phyloP scores from a whole-genome alignment of 495 filamentous ascomycete species.

The Penicillium alfredii region DNA sequence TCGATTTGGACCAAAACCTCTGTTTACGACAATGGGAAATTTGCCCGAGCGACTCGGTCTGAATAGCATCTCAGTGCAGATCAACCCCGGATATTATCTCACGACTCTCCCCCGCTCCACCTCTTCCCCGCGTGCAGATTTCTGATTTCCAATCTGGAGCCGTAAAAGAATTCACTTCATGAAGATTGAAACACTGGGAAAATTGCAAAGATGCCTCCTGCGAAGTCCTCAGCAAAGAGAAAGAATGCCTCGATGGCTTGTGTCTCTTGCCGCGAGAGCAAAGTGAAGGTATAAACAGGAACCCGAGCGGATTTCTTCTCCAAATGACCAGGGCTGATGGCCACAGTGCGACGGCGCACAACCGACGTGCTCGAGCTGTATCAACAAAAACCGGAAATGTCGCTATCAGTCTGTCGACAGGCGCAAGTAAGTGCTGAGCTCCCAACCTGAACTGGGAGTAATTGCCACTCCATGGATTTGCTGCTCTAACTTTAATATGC shows the following conservation, averaged over 20 bases:
- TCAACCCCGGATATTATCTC: too few species aligned
- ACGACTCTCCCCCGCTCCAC: too few species aligned
- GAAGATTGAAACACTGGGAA: too few species aligned
- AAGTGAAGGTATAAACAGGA: too few species aligned
- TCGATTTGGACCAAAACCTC: too few species aligned
- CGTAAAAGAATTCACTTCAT: too few species aligned
- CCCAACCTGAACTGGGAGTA: background rate
- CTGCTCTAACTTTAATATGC: too few species aligned
- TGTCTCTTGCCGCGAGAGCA: slow-evolving; percentile 23
- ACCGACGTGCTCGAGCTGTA: slow-evolving; percentile 19
- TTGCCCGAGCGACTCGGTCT: too few species aligned
- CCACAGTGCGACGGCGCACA: slow-evolving; percentile 20
- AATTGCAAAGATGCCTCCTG: background rate
- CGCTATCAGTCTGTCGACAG: slow-evolving; percentile 21
- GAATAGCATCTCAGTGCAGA: too few species aligned
- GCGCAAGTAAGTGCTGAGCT: slow-evolving; percentile 16
- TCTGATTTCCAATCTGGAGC: too few species aligned
- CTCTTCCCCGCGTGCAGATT: too few species aligned
- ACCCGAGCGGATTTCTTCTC: background rate
- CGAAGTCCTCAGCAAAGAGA: background rate
- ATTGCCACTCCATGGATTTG: background rate
- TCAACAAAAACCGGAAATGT: slow-evolving; percentile 15
- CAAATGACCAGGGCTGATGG: background rate
- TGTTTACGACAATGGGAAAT: too few species aligned
- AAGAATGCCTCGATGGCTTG: slow-evolving; percentile 27